Base-by-base conservation (phyloP, 1,284 basidiomycete genomes). In the Sanghuangporus sanghuang region DNA sequence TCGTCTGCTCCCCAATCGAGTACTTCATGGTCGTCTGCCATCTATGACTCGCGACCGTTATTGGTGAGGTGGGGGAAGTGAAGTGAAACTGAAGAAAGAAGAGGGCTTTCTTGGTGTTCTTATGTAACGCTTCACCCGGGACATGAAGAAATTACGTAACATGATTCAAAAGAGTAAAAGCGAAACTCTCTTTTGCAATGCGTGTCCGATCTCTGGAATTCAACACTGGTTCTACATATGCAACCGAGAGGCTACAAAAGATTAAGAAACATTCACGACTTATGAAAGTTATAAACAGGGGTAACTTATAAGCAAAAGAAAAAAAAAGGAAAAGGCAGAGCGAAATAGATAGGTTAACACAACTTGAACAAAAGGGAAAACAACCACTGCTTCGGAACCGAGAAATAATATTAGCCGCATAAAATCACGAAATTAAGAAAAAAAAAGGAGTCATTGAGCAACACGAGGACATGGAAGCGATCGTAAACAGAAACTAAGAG, bases 1-100 rank as follows among this genome's bases (percentile, higher is more conserved):
- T 89, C 89, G 64, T 87, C 88, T 69, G 87, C 82, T 39, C 85
- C 86, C 89, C 89, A 91, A 75, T 91, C 89, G 42, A 90, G 77
- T 40, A 82, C 75, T 71, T 91, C 89, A 49, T 74, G 76, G 62
- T 91, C 88, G 69, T 87, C 85, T 68, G 83, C 85, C 87, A 89
- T 89, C 68, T 58, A 69, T 64, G 58, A 53, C 66, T 67, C 64
- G 62, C 57, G 62, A 36, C 16, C 5, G 53, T 49, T 35, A 46
- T 57, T 7, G n/a, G 16, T 35, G 55, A 40, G 35, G 48, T 8
- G 39, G 42, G 48, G 14, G 23, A 52, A 23, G 39, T 21, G 49
- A 32, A 62, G 23, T 12, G 52, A 46, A 46, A 46, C 44, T 18
- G 7, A 46, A 46, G 48, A 9, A 14, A 59, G 12, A 14, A 16